phyloP scores from a whole-genome alignment of 192 early-diverging fungal species.

The Coemansia sp. region DNA sequence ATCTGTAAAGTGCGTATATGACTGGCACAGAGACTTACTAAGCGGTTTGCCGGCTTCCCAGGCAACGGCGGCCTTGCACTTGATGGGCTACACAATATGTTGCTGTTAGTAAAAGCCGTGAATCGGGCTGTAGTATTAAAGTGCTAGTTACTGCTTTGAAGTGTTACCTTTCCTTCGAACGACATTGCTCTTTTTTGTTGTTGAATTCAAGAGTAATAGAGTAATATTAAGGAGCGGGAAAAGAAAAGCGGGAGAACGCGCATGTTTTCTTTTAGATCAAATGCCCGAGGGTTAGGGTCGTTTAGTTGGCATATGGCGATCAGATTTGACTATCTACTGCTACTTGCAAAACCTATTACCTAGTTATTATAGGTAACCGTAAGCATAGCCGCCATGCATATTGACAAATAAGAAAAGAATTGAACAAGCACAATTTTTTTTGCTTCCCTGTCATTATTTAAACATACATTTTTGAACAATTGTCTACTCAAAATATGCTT shows the following conservation, averaged over 20 bases:
- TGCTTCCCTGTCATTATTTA: background rate
- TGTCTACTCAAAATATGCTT: conserved; percentile 25
- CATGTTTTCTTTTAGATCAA: too few relatives aligned
- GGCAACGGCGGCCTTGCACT: conserved; percentile 90
- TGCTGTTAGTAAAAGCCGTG: background rate
- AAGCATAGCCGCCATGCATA: conserved; percentile 4
- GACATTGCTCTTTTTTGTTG: conserved; percentile 5
- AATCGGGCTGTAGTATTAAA: too few relatives aligned
- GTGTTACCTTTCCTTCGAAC: conserved; percentile 30
- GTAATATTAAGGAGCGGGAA: background rate
- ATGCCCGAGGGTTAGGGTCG: too few relatives aligned
- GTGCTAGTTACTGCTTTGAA: too few relatives aligned
- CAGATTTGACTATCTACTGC: too few relatives aligned
- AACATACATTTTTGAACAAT: conserved; percentile 5
- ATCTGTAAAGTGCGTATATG: background rate
- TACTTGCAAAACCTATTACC: background rate
- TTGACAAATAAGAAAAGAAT: background rate
- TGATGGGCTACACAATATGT: conserved; percentile 53
- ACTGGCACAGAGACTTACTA: conserved; percentile 56
- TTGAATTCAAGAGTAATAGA: too few relatives aligned
- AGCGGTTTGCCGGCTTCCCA: conserved; percentile 92
- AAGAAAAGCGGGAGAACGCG: too few relatives aligned
- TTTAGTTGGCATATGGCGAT: too few relatives aligned
- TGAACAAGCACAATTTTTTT: background rate
- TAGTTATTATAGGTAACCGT: background rate